phyloP scores from a whole-genome alignment of 1,139 yeast species.

The Candida sp. region DNA sequence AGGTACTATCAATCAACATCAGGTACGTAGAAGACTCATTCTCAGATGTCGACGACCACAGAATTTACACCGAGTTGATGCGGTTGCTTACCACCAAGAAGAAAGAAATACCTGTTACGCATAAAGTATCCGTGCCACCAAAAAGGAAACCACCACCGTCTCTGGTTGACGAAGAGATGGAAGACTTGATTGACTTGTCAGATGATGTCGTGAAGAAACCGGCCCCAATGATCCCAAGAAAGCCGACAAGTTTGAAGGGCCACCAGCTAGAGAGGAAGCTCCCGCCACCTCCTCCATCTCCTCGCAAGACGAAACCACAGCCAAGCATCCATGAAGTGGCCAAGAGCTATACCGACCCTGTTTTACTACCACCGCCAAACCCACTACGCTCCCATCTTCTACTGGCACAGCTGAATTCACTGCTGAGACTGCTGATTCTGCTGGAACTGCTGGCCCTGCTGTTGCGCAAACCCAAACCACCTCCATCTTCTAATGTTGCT shows the following conservation, averaged over 20 bases:
- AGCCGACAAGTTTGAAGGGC: constrained; percentile 39
- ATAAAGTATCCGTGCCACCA: neutral
- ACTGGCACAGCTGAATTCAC: neutral
- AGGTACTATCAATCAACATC: constrained; percentile 76
- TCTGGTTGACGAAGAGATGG: constrained; percentile 16
- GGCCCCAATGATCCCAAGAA: constrained; percentile 44
- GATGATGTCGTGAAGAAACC: constrained; percentile 19
- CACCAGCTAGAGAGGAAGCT: constrained; percentile 23
- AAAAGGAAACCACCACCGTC: constrained; percentile 5
- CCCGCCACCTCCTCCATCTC: constrained; percentile 20
- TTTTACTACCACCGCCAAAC: neutral
- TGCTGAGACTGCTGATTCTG: neutral
- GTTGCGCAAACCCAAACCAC: constrained; percentile 9
- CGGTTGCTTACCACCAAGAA: constrained; percentile 16
- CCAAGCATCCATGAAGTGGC: neutral
- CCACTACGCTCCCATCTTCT: neutral
- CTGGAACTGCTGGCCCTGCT: neutral
- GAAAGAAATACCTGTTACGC: constrained; percentile 15
- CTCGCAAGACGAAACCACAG: neutral
- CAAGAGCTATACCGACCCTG: constrained; percentile 9
- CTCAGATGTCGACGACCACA: constrained; percentile 54
- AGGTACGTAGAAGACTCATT: constrained; percentile 77
- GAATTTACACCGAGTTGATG: constrained; percentile 38
- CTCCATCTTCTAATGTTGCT: constrained; percentile 19
- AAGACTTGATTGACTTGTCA: constrained; percentile 40